Evolutionary conservation across 2,329 filamentous ascomycete species (phyloP).

Genomic region (Scleromitrula shiraiana): DNA sequence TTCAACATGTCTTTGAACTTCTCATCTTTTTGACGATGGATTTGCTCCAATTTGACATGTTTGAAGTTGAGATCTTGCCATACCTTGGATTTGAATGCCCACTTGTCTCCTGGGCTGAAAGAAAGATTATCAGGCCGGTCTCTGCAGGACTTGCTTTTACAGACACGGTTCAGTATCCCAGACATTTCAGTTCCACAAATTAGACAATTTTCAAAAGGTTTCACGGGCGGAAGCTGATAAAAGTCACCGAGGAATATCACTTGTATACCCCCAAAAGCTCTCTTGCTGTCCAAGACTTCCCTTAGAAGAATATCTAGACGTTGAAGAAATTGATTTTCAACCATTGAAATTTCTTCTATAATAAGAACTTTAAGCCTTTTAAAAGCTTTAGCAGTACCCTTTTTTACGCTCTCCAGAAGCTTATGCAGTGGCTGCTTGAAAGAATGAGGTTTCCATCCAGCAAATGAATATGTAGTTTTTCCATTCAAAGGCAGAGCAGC

Average conservation of each 20-base stretch:
- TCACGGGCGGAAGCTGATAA: constrained; percentile 26
- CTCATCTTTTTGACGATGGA: constrained; percentile 25
- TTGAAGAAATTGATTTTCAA: constrained; percentile 24
- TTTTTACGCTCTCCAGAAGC: constrained; percentile 6
- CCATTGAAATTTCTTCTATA: constrained; percentile 27
- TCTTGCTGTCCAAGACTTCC: background rate
- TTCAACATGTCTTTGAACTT: constrained; percentile 23
- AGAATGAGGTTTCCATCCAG: constrained; percentile 25
- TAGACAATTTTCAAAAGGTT: constrained; percentile 22
- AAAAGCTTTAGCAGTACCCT: constrained; percentile 5
- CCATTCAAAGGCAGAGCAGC: constrained; percentile 23
- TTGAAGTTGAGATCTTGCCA: constrained; percentile 19
- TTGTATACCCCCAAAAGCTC: constrained; percentile 24
- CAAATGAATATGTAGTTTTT: constrained; percentile 22
- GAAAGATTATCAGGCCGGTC: background rate
- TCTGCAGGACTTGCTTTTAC: constrained; percentile 7
- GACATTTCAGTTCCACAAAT: constrained; percentile 18
- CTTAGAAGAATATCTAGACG: constrained; percentile 20
- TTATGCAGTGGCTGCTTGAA: constrained; percentile 10
- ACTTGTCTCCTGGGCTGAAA: constrained; percentile 18
- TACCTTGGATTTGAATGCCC: constrained; percentile 24
- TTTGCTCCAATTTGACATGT: constrained; percentile 22
- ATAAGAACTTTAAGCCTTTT: constrained; percentile 16
- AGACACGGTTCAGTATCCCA: constrained; percentile 2
- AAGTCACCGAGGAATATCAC: constrained; percentile 26